Evolutionary conservation across 2,329 filamentous ascomycete species (phyloP), one percentile per base, ranked within the genome.

Genomic region (Dryadomyces quercivorus): DNA sequence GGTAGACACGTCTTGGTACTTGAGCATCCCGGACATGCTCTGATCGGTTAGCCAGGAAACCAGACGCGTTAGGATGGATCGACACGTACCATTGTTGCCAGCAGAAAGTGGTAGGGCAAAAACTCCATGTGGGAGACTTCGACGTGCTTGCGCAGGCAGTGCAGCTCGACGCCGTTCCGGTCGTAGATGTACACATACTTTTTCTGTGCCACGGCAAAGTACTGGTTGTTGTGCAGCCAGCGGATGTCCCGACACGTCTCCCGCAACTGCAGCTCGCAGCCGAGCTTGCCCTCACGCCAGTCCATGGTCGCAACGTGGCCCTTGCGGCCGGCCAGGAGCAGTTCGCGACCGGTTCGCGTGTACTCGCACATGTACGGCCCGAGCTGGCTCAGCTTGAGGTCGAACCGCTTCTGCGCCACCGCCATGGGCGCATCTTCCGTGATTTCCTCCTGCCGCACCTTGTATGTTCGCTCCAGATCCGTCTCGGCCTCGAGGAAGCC

Each of bases 171-270:
- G 52, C 93, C 93, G 55, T 88, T 81, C 55, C 82, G 77, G 64
- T 96, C 93, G 73, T 98, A 98, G 60, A 98, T 96, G 72, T 95
- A 98, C 59, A 93, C 88, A 62, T 93, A 86, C 70, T 92, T 93
- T 75, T 95, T 96, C 71, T 98, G 92, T 47, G 93, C 90, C 13
- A 95, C 89, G 0, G 92, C 92, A 70, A 97, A 96, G 70, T 82
- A 86, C 62, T 95, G 89, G 67, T 93, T 91, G 67, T 95, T 95
- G 71, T 96, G 90, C 63, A 97, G 76, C 87, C 90, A 98, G 65
- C 84, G 85, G 26, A 86, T 85, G 70, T 96, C 92, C 52, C 92
- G 78, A 13, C 97, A 78, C 0, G 90, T 97, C 74, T 98, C 93
- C 51, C 84, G 82, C 58, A 98, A 75, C 66, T 98, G 89, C 59